These are phyloP conservation scores for Plasmodium reichenowi DNA, from an alignment of 169 alveolate species.

Conservation along the genomic window DNA sequence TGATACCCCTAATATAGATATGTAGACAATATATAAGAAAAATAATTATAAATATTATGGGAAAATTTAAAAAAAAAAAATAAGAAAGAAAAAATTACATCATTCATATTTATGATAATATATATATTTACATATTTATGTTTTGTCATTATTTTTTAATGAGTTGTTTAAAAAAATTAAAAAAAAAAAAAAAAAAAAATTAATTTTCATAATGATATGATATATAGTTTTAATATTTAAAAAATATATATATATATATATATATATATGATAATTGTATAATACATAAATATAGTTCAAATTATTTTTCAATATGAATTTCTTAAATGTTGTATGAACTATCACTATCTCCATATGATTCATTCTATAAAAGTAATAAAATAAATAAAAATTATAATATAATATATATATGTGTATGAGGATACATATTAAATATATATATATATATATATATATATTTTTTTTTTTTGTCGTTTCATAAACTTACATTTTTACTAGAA, in stretches of 20 bases:
- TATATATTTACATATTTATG: too few species aligned
- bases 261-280: too few species aligned
- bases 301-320: background rate
- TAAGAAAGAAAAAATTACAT: too few species aligned
- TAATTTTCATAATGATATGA: background rate
- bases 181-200: background rate
- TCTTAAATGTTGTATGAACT: slow-evolving; percentile 59
- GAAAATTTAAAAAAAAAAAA: too few species aligned
- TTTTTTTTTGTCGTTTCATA: background rate
- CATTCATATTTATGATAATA: too few species aligned
- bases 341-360: slow-evolving; percentile 60
- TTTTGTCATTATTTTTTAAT: too few species aligned
- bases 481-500: slow-evolving; percentile 45
- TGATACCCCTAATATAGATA: too few species aligned
- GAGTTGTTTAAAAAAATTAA: background rate
- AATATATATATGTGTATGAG: background rate
- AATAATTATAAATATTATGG: too few species aligned
- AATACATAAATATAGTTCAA: background rate
- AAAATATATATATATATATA: background rate
- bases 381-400: slow-evolving; percentile 7
- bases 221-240: background rate
- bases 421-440: background rate
- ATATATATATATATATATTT: background rate
- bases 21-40: too few species aligned
- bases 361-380: slow-evolving; percentile 11